phyloP scores from a whole-genome alignment of 1,284 basidiomycete genomes.

The Microbotryum violaceum region DNA sequence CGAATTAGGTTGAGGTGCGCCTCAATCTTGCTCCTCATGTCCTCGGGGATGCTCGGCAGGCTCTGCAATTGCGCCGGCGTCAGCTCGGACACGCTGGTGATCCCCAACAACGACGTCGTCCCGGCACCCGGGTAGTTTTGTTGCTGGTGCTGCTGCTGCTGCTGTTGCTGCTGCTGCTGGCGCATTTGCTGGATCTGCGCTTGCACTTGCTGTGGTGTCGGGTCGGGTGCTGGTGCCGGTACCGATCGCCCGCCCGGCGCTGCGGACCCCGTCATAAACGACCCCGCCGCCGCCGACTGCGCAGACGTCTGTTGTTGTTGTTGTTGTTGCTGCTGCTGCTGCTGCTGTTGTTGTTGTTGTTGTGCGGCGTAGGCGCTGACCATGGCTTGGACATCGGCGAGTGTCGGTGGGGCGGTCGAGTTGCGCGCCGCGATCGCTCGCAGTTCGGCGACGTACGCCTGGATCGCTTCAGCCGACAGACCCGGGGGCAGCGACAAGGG shows the following conservation, averaged over 20 bases:
- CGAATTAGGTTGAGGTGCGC: constrained; percentile 9
- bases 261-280: neutral
- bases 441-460: constrained; percentile 23
- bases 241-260: neutral
- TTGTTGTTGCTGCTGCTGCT: neutral
- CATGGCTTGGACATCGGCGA: constrained; percentile 16
- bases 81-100: neutral
- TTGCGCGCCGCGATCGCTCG: constrained; percentile 5
- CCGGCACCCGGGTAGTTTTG: neutral
- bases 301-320: neutral
- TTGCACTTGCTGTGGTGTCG: neutral
- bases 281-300: neutral
- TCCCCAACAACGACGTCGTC: too few species aligned
- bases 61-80: constrained; percentile 11
- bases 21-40: constrained; percentile 24
- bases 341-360: neutral
- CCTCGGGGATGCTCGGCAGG: constrained; percentile 20
- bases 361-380: constrained; percentile 1
- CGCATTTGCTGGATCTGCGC: neutral
- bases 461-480: constrained; percentile 10
- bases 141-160: constrained; percentile 1
- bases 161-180: constrained; percentile 2
- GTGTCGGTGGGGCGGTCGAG: constrained; percentile 11
- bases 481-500: neutral
- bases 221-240: neutral